Conservation (phyloP, 306 rosid species). For the Cucurbita argyrosperma region DNA sequence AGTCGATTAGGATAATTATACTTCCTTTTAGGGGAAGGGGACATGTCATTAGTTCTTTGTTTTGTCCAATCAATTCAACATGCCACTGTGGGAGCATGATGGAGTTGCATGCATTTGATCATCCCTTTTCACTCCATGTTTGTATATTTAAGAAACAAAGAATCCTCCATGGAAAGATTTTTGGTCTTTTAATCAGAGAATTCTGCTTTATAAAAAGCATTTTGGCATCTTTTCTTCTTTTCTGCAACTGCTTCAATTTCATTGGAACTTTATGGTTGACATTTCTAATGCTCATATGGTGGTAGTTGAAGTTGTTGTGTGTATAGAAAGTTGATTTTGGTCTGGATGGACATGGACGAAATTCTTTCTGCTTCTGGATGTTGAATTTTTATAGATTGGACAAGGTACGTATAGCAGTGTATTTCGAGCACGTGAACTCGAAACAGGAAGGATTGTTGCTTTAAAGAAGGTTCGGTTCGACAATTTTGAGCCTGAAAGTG, state of each 20-base stretch:
- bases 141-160: neutral
- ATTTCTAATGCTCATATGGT: neutral
- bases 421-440: slow-evolving; percentile 74
- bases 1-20: neutral
- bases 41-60: neutral
- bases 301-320: neutral
- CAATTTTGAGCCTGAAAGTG: slow-evolving; percentile 95
- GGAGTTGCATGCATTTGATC: neutral
- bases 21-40: neutral
- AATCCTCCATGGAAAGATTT: neutral
- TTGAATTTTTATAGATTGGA: slow-evolving; percentile 49
- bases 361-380: neutral
- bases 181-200: neutral
- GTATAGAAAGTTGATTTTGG: neutral
- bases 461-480: slow-evolving; percentile 96
- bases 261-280: neutral
- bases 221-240: neutral
- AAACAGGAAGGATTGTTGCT: slow-evolving; percentile 83
- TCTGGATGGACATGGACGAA: neutral
- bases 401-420: slow-evolving; percentile 97
- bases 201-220: neutral
- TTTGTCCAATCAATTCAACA: neutral
- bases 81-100: neutral
- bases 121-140: neutral
- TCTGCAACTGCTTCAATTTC: neutral